phyloP scores from a whole-genome alignment of 2,329 filamentous ascomycete genomes.

The Aspergillus versicolor region DNA sequence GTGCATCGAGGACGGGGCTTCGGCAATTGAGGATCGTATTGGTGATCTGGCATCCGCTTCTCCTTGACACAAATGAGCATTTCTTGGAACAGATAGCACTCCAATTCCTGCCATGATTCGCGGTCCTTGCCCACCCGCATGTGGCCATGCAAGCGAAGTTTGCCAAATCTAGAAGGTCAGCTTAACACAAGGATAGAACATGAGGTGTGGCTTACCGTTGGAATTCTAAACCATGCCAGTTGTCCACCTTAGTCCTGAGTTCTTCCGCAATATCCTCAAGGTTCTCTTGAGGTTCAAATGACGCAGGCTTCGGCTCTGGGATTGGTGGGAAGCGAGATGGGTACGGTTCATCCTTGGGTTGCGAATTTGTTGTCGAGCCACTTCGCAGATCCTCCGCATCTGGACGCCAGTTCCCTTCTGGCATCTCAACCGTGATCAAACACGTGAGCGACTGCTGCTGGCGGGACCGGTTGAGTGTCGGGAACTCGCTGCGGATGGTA shows the following conservation, averaged over 20 bases:
- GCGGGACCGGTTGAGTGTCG: conserved; percentile 84
- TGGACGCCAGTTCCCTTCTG: conserved; percentile 86
- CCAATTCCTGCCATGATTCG: conserved; percentile 93
- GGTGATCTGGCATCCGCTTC: conserved; percentile 66
- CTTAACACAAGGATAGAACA: background rate
- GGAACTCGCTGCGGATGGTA: conserved; percentile 95
- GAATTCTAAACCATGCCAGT: conserved; percentile 97
- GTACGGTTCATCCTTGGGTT: conserved; percentile 53
- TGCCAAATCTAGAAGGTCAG: conserved; percentile 70
- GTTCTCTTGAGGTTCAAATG: conserved; percentile 73
- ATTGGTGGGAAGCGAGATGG: conserved; percentile 46
- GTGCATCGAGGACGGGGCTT: conserved; percentile 74
- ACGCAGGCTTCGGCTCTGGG: conserved; percentile 58
- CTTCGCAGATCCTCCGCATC: conserved; percentile 73
- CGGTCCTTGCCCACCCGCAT: conserved; percentile 95
- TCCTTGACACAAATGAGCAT: conserved; percentile 99
- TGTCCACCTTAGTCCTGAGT: conserved; percentile 84
- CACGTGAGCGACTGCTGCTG: conserved; percentile 96
- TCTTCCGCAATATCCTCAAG: conserved; percentile 84
- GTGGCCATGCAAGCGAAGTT: conserved; percentile 82
- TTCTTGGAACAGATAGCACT: conserved; percentile 95
- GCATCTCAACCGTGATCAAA: conserved; percentile 88
- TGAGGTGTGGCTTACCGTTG: conserved; percentile 56
- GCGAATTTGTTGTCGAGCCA: conserved; percentile 51
- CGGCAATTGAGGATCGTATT: conserved; percentile 62